Percentiles rank a stretch among this genome's conserved stretches.
Evolutionary conservation across 371 early-diverging fungal genomes (phyloP).

Genomic region (Polyrhizophydium stewartii): DNA sequence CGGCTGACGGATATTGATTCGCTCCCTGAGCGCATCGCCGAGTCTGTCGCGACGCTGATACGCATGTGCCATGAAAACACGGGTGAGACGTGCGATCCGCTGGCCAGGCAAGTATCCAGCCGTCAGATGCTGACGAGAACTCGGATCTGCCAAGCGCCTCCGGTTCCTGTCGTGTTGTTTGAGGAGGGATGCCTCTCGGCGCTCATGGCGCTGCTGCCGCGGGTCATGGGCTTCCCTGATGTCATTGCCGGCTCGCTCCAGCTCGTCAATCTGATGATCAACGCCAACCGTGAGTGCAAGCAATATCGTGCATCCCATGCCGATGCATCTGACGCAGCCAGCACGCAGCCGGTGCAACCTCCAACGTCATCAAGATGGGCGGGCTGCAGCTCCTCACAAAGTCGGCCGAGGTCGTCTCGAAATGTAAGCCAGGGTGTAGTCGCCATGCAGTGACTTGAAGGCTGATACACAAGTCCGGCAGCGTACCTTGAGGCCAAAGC

Average conservation of each 20-base stretch:
- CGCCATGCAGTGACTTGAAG: too few relatives aligned
- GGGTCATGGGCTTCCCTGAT: not conserved
- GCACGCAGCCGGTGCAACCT: not conserved
- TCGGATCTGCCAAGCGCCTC: too few relatives aligned
- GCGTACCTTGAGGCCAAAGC: not conserved
- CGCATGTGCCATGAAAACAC: constrained; percentile 3
- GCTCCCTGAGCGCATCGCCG: not conserved
- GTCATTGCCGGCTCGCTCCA: too few relatives aligned
- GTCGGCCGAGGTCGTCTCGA: not conserved
- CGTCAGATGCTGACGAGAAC: too few relatives aligned
- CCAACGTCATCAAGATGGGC: not conserved
- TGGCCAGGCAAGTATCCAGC: too few relatives aligned
- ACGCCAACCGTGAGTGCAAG: too few relatives aligned
- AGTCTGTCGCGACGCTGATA: not conserved
- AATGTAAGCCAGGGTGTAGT: not conserved
- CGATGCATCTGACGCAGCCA: too few relatives aligned
- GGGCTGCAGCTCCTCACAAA: not conserved
- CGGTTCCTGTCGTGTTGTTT: too few relatives aligned
- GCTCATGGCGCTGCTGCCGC: not conserved
- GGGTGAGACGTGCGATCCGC: too few relatives aligned
- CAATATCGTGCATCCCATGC: too few relatives aligned
- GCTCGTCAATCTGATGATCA: too few relatives aligned
- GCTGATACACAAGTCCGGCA: not conserved
- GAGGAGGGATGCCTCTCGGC: too few relatives aligned
- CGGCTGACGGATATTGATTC: constrained; percentile 10